Evolutionary conservation across 805 yeast species (phyloP), one percentile per base, ranked within the genome.

Genomic region (Teunomyces stri): DNA sequence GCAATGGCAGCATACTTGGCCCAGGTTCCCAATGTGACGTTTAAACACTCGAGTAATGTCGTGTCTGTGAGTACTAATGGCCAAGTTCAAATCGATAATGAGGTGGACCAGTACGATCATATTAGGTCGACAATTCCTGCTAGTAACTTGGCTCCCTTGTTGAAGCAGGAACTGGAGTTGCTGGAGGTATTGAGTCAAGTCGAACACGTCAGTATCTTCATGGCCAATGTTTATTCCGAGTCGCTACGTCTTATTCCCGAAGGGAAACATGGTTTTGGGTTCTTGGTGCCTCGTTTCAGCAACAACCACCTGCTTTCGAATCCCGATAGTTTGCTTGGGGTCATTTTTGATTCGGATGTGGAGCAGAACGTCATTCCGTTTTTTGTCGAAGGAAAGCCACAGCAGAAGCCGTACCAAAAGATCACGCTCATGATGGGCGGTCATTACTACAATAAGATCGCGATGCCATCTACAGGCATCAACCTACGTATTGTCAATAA

Each of bases 381-480:
- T 11, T 34, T 38, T 28, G 27, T 5, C 4, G 6, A 22, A 4
- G 42, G 44, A 7, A 21, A 31, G 25, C 38, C 38, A 3, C 28
- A 18, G 7, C 22, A 31, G 18, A 50, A 62, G 18, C 67, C 70
- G 0, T 84, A 82, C 54, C 80, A 89, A 4, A 89, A 87, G 55
- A 60, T 91, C 46, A 94, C 99, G 0, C 77, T 89, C 21, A 92
- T 92, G 97, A 68, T 90, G 55, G 97, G 97, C 4, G 97, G 97
- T 0, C 88, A 86, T 57, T 74, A 62, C 28, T 68, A 65, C 43
- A 62, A 68, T 21, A 46, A 60, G 6, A 43, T 57, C 12, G 64
- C 61, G 3, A 51, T 68, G 9, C 76, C 77, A 0, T 66, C 75
- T 0, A 21, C 56, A 9, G 44, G 47, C 6, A 42, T 64, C 4